These are phyloP conservation scores for Pigoraptor vietnamica DNA, from an alignment of 78 protist genomes.

Conservation along the genomic window DNA sequence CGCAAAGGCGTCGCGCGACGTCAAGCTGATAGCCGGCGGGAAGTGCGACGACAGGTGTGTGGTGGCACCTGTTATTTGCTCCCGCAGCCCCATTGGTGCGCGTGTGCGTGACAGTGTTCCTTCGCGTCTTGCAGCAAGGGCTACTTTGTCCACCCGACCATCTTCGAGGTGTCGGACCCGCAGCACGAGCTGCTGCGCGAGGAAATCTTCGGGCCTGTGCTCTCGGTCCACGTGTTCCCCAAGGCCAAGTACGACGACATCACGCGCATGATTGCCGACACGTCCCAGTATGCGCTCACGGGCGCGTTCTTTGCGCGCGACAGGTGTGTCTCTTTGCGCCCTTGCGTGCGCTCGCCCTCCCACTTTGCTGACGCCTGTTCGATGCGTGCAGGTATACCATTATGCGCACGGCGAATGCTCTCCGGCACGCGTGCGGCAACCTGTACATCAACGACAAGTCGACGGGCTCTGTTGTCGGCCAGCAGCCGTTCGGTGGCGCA, in stretches of 20 bases:
- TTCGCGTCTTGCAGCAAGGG: constrained; percentile 46
- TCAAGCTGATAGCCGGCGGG: constrained; percentile 79
- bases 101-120: constrained; percentile 5
- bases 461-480: constrained; percentile 95
- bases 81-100: neutral
- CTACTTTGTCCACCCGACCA: constrained; percentile 85
- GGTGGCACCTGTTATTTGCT: constrained; percentile 14
- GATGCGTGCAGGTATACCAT: neutral
- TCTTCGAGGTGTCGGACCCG: constrained; percentile 71
- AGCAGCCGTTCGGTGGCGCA: constrained; percentile 79
- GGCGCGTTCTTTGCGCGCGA: constrained; percentile 75
- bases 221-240: constrained; percentile 78
- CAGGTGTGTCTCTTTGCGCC: constrained; percentile 15
- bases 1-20: constrained; percentile 58
- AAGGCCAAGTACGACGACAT: constrained; percentile 25
- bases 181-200: constrained; percentile 64
- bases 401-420: constrained; percentile 15
- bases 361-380: no score
- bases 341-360: neutral
- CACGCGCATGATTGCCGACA: constrained; percentile 41
- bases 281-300: constrained; percentile 81
- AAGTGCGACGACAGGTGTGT: neutral
- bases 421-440: constrained; percentile 83
- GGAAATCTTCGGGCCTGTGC: constrained; percentile 93
- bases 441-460: constrained; percentile 91